Evolutionary conservation across 2,329 filamentous ascomycete species (phyloP).

Genomic region (Cryoendolithus antarcticus): DNA sequence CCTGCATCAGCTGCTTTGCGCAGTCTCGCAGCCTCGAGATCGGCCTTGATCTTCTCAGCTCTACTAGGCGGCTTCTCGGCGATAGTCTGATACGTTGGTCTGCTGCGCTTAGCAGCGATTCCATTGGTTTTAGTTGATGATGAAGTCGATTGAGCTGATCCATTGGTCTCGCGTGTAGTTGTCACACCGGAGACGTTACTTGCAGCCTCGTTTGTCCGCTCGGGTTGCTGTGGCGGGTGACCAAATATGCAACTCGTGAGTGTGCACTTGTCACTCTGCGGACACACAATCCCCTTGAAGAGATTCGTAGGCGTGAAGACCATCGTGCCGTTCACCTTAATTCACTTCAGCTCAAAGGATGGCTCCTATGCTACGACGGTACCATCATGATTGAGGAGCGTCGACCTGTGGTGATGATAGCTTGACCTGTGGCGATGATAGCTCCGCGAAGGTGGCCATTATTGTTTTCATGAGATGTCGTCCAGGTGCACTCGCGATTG

Average conservation of each 20-base stretch:
- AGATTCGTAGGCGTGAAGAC: conserved; percentile 41
- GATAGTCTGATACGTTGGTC: conserved; percentile 17
- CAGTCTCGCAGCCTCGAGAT: conserved; percentile 6
- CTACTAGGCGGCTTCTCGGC: conserved; percentile 18
- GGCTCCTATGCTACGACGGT: no score
- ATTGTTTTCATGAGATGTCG: no score
- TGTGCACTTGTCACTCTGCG: conserved; percentile 36
- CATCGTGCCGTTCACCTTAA: conserved; percentile 26
- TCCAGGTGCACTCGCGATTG: no score
- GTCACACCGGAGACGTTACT: not conserved
- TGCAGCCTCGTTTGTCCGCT: not conserved
- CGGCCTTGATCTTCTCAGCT: conserved; percentile 13
- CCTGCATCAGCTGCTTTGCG: not conserved
- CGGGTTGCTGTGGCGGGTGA: conserved; percentile 27
- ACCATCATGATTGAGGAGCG: no score
- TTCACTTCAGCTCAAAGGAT: no score
- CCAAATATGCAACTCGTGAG: conserved; percentile 48
- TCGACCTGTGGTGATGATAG: no score
- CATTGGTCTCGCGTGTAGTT: not conserved
- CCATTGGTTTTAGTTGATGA: conserved; percentile 1
- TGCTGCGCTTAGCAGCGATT: conserved; percentile 17
- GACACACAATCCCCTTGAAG: conserved; percentile 42
- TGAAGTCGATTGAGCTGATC: no score
- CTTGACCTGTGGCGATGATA: no score
- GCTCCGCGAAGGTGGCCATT: no score